These are phyloP conservation scores for Beauveria sp. DNA, from an alignment of 2,329 filamentous ascomycete species.

Conservation along the genomic window DNA sequence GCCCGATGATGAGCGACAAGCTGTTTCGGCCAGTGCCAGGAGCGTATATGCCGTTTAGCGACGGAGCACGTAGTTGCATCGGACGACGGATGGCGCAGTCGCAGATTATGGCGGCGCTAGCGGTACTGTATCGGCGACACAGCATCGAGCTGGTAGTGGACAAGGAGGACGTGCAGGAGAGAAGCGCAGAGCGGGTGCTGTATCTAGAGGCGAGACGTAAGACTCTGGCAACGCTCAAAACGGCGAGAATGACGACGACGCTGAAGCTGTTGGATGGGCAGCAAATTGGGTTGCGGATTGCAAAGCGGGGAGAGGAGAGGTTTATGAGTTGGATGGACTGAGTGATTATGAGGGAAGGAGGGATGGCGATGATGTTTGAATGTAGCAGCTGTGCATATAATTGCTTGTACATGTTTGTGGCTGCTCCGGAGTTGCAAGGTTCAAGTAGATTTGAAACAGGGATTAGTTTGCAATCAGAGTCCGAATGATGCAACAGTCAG, in stretches of 20 bases:
- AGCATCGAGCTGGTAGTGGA: constrained; percentile 65
- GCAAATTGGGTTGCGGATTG: constrained; percentile 59
- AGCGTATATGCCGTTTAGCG: constrained; percentile 50
- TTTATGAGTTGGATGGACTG: constrained; percentile 34
- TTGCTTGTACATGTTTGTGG: no score
- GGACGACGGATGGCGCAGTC: constrained; percentile 53
- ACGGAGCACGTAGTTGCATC: constrained; percentile 49
- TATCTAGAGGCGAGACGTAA: constrained; percentile 55
- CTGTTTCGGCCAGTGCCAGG: constrained; percentile 54
- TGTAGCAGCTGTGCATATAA: no score
- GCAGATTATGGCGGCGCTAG: constrained; percentile 47
- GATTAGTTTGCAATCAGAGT: no score
- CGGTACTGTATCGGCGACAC: constrained; percentile 49
- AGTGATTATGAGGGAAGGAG: no score
- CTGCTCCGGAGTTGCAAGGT: no score
- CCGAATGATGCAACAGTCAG: no score
- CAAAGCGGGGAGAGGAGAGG: constrained; percentile 61
- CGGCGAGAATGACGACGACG: constrained; percentile 59
- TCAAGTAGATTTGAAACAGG: no score
- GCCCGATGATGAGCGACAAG: constrained; percentile 52
- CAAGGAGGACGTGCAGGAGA: constrained; percentile 36
- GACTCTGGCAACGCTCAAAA: constrained; percentile 43
- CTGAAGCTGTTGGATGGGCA: constrained; percentile 57
- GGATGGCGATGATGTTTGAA: not conserved
- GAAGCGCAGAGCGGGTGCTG: constrained; percentile 35